Base-by-base conservation (phyloP, 169 alveolate species). In the Plasmodium gallinaceum region DNA sequence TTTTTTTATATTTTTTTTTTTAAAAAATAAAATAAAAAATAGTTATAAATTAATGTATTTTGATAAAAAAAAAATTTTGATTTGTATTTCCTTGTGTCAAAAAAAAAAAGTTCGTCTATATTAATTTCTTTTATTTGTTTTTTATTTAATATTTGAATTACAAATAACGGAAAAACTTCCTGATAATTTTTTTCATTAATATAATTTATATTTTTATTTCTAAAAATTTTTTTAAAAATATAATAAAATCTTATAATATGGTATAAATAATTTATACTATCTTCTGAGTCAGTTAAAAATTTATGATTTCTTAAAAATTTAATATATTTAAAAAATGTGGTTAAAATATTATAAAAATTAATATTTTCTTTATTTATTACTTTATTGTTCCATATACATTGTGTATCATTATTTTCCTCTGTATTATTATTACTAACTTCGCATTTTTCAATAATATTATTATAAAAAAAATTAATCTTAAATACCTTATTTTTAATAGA, bases 161-260 rank as follows among this genome's bases (percentile, higher is more conserved):
- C 18, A 65, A 78, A 78, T 39, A 70, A 14, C 12, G 89, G 89
- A 37, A 78, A 51, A 18, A 78, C 7, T 1, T 78, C 22, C 5
- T 39, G 16, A 32, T 64, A 62, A n/a, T 68, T 65, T 51, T 65
- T 14, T 24, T 78, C 89, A 10, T 51, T 65, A 18, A 78, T 48
- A 14, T 65, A 9, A 39, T 39, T 46, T 32, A 69, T 26, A 26
- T 48, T 64, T 24, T n/a, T 7, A 45, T 65, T 78, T 43, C 89
- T 66, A 65, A 64, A 37, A 16, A 4, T 3, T 0, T 39, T 78
- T 78, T 57, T 78, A 45, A 78, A 69, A 9, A 78, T 32, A 45
- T 78, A 78, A 69, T 78, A 78, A 78, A 78, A 78, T 10, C 48
- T 64, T 45, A 78, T 57, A 48, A 42, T 6, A 39, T 51, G 18